Conservation (phyloP, 768 basidiomycete species). For the Auricularia sp. region DNA sequence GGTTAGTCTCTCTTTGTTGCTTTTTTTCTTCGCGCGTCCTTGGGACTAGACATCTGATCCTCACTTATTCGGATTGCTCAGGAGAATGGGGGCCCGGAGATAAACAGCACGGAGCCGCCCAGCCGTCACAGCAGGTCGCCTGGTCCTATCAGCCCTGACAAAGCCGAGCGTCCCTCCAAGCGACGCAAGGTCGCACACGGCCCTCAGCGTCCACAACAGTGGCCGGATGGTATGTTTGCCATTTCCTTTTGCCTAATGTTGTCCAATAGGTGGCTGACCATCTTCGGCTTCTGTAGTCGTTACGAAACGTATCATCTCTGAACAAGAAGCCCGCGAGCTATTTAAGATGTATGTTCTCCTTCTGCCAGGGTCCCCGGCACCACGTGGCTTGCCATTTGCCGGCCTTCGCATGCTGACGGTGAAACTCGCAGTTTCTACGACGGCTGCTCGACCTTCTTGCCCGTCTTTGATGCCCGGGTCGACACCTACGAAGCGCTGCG, state of each 20-base stretch:
- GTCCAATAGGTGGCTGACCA: background rate
- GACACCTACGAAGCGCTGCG: conserved; percentile 84
- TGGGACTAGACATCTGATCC: background rate
- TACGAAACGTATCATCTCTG: conserved; percentile 70
- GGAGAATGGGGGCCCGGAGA: conserved; percentile 51
- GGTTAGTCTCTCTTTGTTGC: conserved; percentile 29
- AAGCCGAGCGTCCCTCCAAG: conserved; percentile 53
- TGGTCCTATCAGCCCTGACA: conserved; percentile 27
- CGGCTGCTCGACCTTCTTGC: conserved; percentile 87
- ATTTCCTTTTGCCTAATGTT: no score
- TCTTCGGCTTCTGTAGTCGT: conserved; percentile 44
- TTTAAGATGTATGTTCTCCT: conserved; percentile 61
- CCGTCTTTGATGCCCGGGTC: conserved; percentile 72
- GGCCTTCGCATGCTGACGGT: background rate
- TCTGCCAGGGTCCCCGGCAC: background rate
- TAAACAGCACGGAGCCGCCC: conserved; percentile 55
- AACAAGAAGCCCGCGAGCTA: conserved; percentile 75
- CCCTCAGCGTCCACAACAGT: conserved; percentile 45
- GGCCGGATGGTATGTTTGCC: conserved; percentile 58
- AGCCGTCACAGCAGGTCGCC: conserved; percentile 68
- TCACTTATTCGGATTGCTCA: conserved; percentile 19
- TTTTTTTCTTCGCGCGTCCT: background rate
- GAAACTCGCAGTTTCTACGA: conserved; percentile 60
- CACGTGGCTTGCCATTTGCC: background rate
- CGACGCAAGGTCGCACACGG: conserved; percentile 64